These are phyloP conservation scores for Pseudogymnoascus sp. DNA, from an alignment of 2,329 filamentous ascomycete genomes.

Conservation along the genomic window DNA sequence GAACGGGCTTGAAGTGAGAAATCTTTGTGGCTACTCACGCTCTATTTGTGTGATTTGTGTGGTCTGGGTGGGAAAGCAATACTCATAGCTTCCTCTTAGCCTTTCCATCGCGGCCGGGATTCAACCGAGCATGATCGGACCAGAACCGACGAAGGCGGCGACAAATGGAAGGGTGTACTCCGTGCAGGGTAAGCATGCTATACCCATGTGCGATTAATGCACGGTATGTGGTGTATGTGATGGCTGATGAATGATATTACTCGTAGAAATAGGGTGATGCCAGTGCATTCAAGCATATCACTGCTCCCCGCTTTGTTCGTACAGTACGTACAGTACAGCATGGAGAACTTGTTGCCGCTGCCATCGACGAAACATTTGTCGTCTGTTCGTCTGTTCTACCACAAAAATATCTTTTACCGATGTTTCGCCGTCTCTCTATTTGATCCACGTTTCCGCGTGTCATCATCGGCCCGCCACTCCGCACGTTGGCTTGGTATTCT, in stretches of 20 bases:
- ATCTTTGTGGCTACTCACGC: not conserved
- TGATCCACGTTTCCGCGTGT: slow-evolving; percentile 3
- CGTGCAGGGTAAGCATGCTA: not conserved
- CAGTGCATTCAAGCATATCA: not conserved
- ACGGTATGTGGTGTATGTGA: not conserved
- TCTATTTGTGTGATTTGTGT: slow-evolving; percentile 4
- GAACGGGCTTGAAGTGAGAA: not conserved
- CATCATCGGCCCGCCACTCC: slow-evolving; percentile 2
- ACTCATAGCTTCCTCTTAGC: slow-evolving; percentile 4
- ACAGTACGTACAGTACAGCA: not conserved
- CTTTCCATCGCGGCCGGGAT: not conserved
- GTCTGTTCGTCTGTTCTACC: not conserved
- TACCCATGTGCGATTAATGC: not conserved
- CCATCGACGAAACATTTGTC: not conserved
- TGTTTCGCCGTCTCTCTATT: not conserved
- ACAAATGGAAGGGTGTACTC: slow-evolving; percentile 3
- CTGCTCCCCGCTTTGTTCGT: not conserved
- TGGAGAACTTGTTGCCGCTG: not conserved
- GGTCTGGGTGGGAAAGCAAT: not conserved
- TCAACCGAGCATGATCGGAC: slow-evolving; percentile 9
- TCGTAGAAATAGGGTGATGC: not conserved
- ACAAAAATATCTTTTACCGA: not conserved
- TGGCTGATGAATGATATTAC: not conserved
- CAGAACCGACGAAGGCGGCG: not conserved
- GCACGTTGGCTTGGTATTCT: not conserved